Evolutionary conservation across 2,329 filamentous ascomycete genomes (phyloP).

Genomic region (Xylariaceae sp.): DNA sequence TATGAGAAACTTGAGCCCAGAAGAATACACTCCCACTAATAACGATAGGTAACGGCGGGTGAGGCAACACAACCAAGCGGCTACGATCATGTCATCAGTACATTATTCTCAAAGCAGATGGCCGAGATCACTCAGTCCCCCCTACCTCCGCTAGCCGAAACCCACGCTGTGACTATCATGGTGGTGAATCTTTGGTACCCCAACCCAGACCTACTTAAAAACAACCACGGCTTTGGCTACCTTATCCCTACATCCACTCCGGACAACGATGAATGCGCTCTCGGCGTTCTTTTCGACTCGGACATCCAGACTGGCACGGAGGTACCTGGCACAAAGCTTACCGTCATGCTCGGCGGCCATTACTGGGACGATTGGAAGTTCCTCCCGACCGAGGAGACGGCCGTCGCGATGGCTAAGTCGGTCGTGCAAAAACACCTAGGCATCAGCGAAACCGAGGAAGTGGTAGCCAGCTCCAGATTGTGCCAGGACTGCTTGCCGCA

Average conservation of each 20-base stretch:
- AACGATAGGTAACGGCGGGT: slow-evolving; percentile 27
- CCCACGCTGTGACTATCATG: slow-evolving; percentile 75
- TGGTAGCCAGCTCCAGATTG: slow-evolving; percentile 54
- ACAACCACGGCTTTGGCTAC: slow-evolving; percentile 78
- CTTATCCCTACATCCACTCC: slow-evolving; percentile 75
- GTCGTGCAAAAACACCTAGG: slow-evolving; percentile 71
- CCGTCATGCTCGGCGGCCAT: slow-evolving; percentile 92
- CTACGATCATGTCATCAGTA: slow-evolving; percentile 61
- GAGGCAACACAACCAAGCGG: slow-evolving; percentile 12
- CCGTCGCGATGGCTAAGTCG: slow-evolving; percentile 62
- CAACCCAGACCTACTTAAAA: slow-evolving; percentile 54
- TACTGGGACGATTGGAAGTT: slow-evolving; percentile 68
- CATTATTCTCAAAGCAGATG: slow-evolving; percentile 50
- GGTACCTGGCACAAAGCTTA: slow-evolving; percentile 71
- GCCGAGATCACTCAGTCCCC: slow-evolving; percentile 30
- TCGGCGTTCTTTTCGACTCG: slow-evolving; percentile 91
- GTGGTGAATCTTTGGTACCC: slow-evolving; percentile 87
- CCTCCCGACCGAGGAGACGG: slow-evolving; percentile 62
- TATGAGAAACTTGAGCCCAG: slow-evolving; percentile 26
- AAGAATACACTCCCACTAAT: background rate
- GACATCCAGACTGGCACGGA: slow-evolving; percentile 41
- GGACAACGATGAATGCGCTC: slow-evolving; percentile 74
- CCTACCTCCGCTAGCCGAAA: slow-evolving; percentile 47
- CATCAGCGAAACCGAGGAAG: slow-evolving; percentile 57
- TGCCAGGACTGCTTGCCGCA: slow-evolving; percentile 80